phyloP scores from a whole-genome alignment of 2,329 filamentous ascomycete genomes.

The Penicillium freii region DNA sequence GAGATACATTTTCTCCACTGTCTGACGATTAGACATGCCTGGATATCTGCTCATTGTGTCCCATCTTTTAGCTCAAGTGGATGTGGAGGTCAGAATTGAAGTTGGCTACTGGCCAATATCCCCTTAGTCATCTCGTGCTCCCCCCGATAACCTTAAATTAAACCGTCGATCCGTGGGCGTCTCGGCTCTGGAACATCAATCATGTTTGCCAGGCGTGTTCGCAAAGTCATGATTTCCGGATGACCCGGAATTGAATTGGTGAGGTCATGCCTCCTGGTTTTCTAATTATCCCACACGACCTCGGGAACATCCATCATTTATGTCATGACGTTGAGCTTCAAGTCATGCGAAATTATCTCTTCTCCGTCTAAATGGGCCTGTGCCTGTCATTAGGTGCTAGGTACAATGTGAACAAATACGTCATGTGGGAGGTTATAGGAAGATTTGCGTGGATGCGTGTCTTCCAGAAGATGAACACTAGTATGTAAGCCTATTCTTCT shows the following conservation, averaged over 20 bases:
- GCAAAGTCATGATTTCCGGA: not conserved
- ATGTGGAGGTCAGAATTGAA: not conserved
- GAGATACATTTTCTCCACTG: not conserved
- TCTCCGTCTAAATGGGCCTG: not conserved
- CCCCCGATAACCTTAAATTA: constrained; percentile 4
- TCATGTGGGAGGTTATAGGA: not conserved
- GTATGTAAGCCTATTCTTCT: no score
- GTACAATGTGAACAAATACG: not conserved
- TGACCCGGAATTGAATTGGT: not conserved
- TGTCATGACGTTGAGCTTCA: not conserved
- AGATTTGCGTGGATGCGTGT: not conserved
- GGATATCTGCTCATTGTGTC: not conserved
- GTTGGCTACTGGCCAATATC: not conserved
- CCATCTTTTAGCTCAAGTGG: not conserved
- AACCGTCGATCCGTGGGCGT: not conserved
- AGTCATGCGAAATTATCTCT: not conserved
- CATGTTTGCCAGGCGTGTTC: not conserved
- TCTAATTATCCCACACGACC: not conserved
- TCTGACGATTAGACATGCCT: constrained; percentile 3
- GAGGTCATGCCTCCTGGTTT: not conserved
- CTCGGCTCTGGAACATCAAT: not conserved
- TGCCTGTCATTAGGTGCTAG: not conserved
- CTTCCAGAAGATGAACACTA: not conserved
- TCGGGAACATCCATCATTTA: not conserved
- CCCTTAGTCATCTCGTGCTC: not conserved